Conservation (phyloP, 73 alveolate species). For the Blepharisma stoltei region DNA sequence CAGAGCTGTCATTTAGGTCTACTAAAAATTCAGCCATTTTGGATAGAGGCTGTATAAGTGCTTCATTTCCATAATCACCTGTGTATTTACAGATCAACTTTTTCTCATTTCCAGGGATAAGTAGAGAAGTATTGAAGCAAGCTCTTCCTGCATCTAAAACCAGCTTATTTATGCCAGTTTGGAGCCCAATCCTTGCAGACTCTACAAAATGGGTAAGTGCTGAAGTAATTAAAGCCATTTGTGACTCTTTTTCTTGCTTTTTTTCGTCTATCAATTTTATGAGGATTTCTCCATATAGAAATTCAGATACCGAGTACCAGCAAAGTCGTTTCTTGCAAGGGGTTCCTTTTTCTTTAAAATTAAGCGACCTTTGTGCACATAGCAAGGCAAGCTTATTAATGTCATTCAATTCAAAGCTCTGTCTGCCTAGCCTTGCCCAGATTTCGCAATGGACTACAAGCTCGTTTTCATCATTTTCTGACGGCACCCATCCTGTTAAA, state of each 20-base stretch:
- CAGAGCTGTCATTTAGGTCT: constrained; percentile 76
- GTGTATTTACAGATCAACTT: too few species aligned
- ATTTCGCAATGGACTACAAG: constrained; percentile 95
- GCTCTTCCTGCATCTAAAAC: constrained; percentile 71
- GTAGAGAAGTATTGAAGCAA: constrained; percentile 80
- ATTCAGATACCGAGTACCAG: constrained; percentile 97
- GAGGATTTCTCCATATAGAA: constrained; percentile 90
- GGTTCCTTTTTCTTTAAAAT: constrained; percentile 68
- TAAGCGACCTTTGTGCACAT: constrained; percentile 89
- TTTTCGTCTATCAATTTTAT: constrained; percentile 89
- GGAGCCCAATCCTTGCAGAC: constrained; percentile 72
- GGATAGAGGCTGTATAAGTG: constrained; percentile 63
- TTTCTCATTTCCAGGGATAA: constrained; percentile 63
- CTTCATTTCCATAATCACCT: too few species aligned
- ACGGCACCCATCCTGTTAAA: constrained; percentile 77
- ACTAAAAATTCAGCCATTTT: constrained; percentile 52
- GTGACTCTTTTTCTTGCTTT: constrained; percentile 91
- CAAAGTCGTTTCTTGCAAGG: constrained; percentile 61
- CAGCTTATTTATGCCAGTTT: constrained; percentile 63
- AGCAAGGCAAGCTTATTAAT: constrained; percentile 83
- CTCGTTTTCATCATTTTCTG: constrained; percentile 93
- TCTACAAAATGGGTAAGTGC: constrained; percentile 80
- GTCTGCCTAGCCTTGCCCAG: constrained; percentile 96
- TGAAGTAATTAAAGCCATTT: constrained; percentile 75
- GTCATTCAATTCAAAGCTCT: constrained; percentile 63